phyloP scores from a whole-genome alignment of 2,329 filamentous ascomycete genomes.

The Fusarium pseudoanthophilum region DNA sequence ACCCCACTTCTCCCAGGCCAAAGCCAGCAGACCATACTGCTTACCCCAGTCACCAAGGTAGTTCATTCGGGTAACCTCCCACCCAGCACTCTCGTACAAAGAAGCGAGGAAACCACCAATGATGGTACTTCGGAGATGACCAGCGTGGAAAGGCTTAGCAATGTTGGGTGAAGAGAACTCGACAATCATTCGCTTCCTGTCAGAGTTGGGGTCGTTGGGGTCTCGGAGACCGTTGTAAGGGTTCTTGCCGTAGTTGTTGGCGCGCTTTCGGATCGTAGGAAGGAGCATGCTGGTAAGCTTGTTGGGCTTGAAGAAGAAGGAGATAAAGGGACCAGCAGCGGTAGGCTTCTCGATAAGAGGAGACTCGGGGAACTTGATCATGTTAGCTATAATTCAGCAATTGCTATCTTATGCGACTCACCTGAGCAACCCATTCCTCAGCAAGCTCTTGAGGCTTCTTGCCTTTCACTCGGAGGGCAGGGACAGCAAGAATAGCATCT shows the following conservation, averaged over 20 bases:
- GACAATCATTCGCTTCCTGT: constrained; percentile 75
- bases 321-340: constrained; percentile 74
- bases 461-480: constrained; percentile 81
- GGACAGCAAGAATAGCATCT: constrained; percentile 80
- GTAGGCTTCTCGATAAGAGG: constrained; percentile 77
- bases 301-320: constrained; percentile 82
- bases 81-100: constrained; percentile 75
- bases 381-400: constrained; percentile 11
- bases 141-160: constrained; percentile 85
- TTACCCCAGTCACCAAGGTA: constrained; percentile 48
- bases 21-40: constrained; percentile 57
- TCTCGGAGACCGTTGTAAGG: constrained; percentile 69
- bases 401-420: constrained; percentile 43
- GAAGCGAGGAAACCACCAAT: constrained; percentile 82
- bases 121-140: constrained; percentile 81
- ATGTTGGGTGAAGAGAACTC: constrained; percentile 91
- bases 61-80: constrained; percentile 80
- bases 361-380: constrained; percentile 74
- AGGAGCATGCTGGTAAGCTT: constrained; percentile 74
- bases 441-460: constrained; percentile 72
- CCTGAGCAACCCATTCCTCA: constrained; percentile 70
- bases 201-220: constrained; percentile 67
- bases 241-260: constrained; percentile 64
- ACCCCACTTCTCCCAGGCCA: constrained; percentile 81
- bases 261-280: constrained; percentile 73